Evolutionary conservation across 2,329 filamentous ascomycete genomes (phyloP), one percentile per base, ranked within the genome.

Genomic region (Pseudohalonectria lignicola): DNA sequence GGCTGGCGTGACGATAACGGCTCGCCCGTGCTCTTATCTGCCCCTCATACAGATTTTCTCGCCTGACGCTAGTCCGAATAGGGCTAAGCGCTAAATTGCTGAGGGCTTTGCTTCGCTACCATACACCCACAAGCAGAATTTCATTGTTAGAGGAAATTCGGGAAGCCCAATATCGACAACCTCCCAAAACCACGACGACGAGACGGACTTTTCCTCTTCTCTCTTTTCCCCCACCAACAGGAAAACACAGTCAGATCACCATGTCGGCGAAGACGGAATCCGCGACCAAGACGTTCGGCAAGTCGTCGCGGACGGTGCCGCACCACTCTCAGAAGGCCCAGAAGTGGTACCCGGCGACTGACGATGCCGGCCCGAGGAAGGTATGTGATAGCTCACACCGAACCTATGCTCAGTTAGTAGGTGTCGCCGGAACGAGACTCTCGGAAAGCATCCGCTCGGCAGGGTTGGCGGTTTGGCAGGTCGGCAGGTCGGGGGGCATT

Each of bases 271-370:
- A 82, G 78, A 73, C 74, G 64, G 69, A 65, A 58, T 68, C 69
- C 59, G 72, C 76, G 71, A 85, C 81, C 62, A 94, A 94, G 86
- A 90, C 84, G 77, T 95, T 94, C 78, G 87, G 87, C 74, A 92
- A 92, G 79, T 86, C 86, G 71, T 84, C 86, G 74, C 82, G 90
- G 74, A 77, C 82, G 68, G 82, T 95, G 67, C 87, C 85, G 67
- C 79, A 84, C 69, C 67, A 75, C 68, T 74, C 76, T 63, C 79
- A 94, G 70, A 94, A 93, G 85, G 90, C 90, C 60, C 80, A 85
- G 77, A 96, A 95, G 76, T 98, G 90, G 86, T 98, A 98, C 75
- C 86, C 87, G 67, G 85, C 86, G 63, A 84, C 93, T 68, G 90
- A 95, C 69, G 84, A 90, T 63, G 64, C 76, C 64, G 72, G 82